phyloP scores from a whole-genome alignment of 768 basidiomycete species.

The Dentipellis fragilis region DNA sequence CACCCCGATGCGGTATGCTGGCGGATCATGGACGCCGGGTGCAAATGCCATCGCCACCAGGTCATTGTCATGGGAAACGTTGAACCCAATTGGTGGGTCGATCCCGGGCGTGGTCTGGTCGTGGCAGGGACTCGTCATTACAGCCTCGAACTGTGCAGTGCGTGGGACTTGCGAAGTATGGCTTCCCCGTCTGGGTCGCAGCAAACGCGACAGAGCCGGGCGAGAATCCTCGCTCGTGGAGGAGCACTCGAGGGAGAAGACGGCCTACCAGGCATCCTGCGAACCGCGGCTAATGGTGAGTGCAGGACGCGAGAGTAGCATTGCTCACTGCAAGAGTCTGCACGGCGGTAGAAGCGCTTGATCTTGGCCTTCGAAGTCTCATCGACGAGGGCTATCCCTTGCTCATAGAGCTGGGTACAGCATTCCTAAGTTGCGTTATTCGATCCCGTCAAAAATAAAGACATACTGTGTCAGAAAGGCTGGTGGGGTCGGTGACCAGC shows the following conservation, averaged over 20 bases:
- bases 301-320: background rate
- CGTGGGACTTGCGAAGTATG: conserved; percentile 51
- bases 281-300: background rate
- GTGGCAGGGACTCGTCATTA: background rate
- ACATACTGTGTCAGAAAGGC: conserved; percentile 9
- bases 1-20: conserved; percentile 51
- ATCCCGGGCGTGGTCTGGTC: conserved; percentile 33
- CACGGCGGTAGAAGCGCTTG: conserved; percentile 55
- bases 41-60: conserved; percentile 57
- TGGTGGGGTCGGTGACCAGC: conserved; percentile 9
- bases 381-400: conserved; percentile 50
- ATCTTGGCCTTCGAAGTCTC: conserved; percentile 44
- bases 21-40: conserved; percentile 39
- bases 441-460: background rate
- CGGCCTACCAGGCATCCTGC: conserved; percentile 70
- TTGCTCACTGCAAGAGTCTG: conserved; percentile 64
- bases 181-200: conserved; percentile 58
- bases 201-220: conserved; percentile 39
- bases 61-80: conserved; percentile 73
- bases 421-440: background rate
- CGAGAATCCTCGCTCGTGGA: conserved; percentile 46
- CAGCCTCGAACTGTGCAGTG: background rate
- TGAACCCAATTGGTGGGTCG: conserved; percentile 59
- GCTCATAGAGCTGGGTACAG: conserved; percentile 45
- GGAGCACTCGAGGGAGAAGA: conserved; percentile 58